Base-by-base conservation (phyloP, 2,329 filamentous ascomycete species). In the Microsporum canis region DNA sequence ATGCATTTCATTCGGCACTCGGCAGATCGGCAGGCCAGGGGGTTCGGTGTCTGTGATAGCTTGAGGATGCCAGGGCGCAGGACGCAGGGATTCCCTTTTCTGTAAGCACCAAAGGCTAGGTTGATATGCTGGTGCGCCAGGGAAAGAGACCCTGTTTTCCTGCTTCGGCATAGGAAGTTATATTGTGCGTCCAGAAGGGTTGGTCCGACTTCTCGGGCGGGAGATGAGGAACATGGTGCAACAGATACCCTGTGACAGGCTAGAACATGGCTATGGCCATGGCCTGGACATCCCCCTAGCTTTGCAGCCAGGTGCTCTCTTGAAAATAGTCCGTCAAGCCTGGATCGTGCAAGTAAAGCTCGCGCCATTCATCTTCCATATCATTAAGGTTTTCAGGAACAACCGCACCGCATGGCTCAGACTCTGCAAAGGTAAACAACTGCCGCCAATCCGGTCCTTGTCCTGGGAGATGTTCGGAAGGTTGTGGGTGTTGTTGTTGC, bases 361-460 rank as follows among this genome's bases (percentile, higher is more conserved):
- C 73, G n/a, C 75, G 71, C 75, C 75, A 77, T 65, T 77, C 75
- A 45, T 76, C 72, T 64, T 76, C 74, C 60, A 76, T 67, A 56
- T 76, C 73, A 3, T 72, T 70, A 3, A 76, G 65, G 23, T 72
- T 71, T 57, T 76, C 74, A 53, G 73, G 67, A 4, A 70, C 67
- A 64, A 75, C 71, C 2, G 73, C 71, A 4, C 70, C 68, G 2
- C 72, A 69, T 31, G 73, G 69, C 12, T 75, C 73, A 14, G 71
- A 64, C 61, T 75, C 74, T 2, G 70, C 70, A 53, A 75, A 75
- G 10, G 74, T 71, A 61, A 76, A 76, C 3, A 76, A 66, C 62
- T 76, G 73, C 36, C 72, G 70, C 74, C 75, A 76, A 62, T 76
- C 74, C 12, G 53, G 47, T 1, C 71, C 68, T 23, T 70, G 70